Evolutionary conservation across 1,284 basidiomycete species (phyloP).

Genomic region (Blastosporella zonata): DNA sequence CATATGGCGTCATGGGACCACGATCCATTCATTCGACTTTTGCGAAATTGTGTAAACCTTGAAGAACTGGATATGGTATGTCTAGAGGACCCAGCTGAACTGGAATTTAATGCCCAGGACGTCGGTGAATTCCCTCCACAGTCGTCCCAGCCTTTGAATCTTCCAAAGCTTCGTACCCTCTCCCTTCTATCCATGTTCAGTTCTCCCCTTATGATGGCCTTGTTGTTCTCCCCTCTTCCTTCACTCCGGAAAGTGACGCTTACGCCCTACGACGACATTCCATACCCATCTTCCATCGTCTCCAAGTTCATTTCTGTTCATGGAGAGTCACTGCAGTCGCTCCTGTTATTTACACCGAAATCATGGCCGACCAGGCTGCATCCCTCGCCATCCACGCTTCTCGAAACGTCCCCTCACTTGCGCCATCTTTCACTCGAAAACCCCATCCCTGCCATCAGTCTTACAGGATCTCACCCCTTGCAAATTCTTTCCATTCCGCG

Average conservation of each 20-base stretch:
- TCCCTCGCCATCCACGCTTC: slow-evolving; percentile 53
- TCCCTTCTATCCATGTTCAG: slow-evolving; percentile 65
- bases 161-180: slow-evolving; percentile 62
- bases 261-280: slow-evolving; percentile 68
- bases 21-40: slow-evolving; percentile 52
- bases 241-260: slow-evolving; percentile 66
- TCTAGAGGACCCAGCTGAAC: slow-evolving; percentile 50
- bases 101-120: slow-evolving; percentile 35
- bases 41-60: slow-evolving; percentile 57
- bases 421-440: slow-evolving; percentile 65
- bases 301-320: slow-evolving; percentile 63
- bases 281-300: slow-evolving; percentile 53
- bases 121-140: slow-evolving; percentile 26
- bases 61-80: slow-evolving; percentile 67
- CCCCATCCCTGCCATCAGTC: slow-evolving; percentile 51
- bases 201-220: slow-evolving; percentile 59
- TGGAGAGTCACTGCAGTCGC: slow-evolving; percentile 56
- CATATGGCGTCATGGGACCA: slow-evolving; percentile 31
- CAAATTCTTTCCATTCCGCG: slow-evolving; percentile 70
- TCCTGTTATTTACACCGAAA: slow-evolving; percentile 68
- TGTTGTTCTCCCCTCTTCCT: slow-evolving; percentile 64
- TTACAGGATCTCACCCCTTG: slow-evolving; percentile 44
- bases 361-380: slow-evolving; percentile 67
- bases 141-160: slow-evolving; percentile 41
- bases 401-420: slow-evolving; percentile 55